Evolutionary conservation across 805 yeast genomes (phyloP), one percentile per base, ranked within the genome.

Genomic region (Candida nemodendra): DNA sequence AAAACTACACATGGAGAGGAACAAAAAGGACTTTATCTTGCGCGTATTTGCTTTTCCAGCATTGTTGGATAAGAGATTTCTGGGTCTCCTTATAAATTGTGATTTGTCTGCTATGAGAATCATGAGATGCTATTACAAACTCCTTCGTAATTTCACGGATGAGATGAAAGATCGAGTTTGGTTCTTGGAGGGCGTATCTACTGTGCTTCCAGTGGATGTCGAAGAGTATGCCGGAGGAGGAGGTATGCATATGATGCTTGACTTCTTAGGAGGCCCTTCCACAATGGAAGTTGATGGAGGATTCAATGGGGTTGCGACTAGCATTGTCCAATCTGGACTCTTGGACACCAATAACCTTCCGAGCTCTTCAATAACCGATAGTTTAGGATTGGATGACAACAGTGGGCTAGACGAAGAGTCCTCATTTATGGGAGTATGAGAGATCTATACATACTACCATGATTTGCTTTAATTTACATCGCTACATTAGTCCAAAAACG

Each of bases 31-130:
- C 58, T 90, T 88, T 56, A 86, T 90, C 18, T 63, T 91, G 23
- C 66, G 96, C 32, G 83, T 90, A 12, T 89, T 91, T 68, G 89
- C 96, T 4, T 89, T 90, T 62, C 96, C 97, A 6, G 98, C 97
- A 0, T 63, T 91, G 34, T 67, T 91, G 49, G 97, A 91, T 57
- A 84, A 82, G 57, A 75, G 78, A 15, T 84, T 91, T 48, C 68
- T 90, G 24, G 80, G 85, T 1, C 61, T 88, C 28, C 69, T 91
- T 30, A 84, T 86, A 78, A 76, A 81, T 9, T 95, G 96, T 32
- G 97, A 91, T 61, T 62, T 81, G 23, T 76, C 82, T 34, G 95
- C 97, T 2, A 87, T 87, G 88, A 70, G 95, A 50, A 87, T 91
- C 45, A 86, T 91, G 86, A 71, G 95, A 49, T 82, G 85, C 38